Base-by-base conservation (phyloP, 805 yeast species). In the Metschnikowia corniflorae region DNA sequence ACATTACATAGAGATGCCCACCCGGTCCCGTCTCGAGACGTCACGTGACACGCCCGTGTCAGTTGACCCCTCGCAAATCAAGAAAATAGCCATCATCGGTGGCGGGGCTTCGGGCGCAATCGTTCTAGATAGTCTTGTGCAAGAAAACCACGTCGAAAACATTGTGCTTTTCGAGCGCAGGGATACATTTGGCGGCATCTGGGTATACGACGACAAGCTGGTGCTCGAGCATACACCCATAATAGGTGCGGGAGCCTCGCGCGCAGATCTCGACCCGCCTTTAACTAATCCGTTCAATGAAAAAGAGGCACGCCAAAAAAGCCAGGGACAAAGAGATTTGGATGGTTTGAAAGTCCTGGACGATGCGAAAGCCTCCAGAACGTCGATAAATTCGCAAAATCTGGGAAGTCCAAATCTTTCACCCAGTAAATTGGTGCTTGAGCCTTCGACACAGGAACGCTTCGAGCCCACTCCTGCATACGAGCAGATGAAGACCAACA, bases 41-140 rank as follows among this genome's bases (percentile, higher is more conserved):
- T 31, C 40, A 31, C 31, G 35, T 22, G 33, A 37, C 26, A 2
- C 25, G 15, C 39, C 40, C 7, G 30, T 37, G 17, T 5, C 16
- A 7, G 16, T 37, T 10, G 17, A 32, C 9, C 12, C 3, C 7
- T 5, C 19, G 6, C 43, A 37, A 13, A 51, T 58, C 16, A 51
- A 49, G 32, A 48, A 57, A 5, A 49, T 71, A 7, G 76, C 73
- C 14, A 58, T 72, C 20, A 68, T 71, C 21, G 77, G 77, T 5
- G 77, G 72, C n/a, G 77, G 77, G 10, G 75, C 77, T 5, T 63
- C 71, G 4, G 77, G 77, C 5, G 65, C 71, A 16, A 60, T 71
- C 30, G 52, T 63, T 0, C 51, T 70, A 7, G 75, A 71, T 30
- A 29, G 63, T 0, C 45, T 71, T 9, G 44, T 68, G 4, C 50